Evolutionary conservation across 805 yeast species (phyloP), one percentile per base, ranked within the genome.

Genomic region (Saccharomycopsis olivae): DNA sequence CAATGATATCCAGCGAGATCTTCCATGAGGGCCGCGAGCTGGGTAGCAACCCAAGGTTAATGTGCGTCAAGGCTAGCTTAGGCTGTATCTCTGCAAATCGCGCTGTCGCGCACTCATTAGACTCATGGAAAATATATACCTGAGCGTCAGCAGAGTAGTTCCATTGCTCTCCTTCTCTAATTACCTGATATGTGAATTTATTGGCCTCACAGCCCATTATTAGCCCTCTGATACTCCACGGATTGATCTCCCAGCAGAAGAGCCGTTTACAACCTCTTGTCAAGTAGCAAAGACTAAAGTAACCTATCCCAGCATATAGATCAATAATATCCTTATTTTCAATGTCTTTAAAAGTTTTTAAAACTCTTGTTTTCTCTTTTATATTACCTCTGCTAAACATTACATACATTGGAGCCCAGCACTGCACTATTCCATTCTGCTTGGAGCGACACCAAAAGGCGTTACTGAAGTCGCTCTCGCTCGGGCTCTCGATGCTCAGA

Each of bases 361-460:
- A 53, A 1, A 85, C 66, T 16, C 95, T 57, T 11, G 73, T 68
- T 55, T 85, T 85, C 52, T 85, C 95, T 47, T 80, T 80, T 50
- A 86, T 72, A 54, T 85, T 85, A 1, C 95, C 95, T 15, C 95
- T 58, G 36, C 88, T 78, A 54, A 86, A 86, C 95, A 85, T 85
- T 2, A 94, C 83, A 52, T 74, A 78, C 40, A 68, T 55, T 2
- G 95, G 95, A 4, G 89, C 84, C 95, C 95, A 85, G 8, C 70
- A 66, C 52, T 85, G 95, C 47, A 55, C 62, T 3, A 85, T 73
- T 2, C 86, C 87, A 54, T 86, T 83, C 51, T 85, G 95, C 2
- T 64, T 58, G 1, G 67, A 66, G 9, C 65, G 57, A 49, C 87
- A 81, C 95, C 95, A 85, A 49, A 85, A 71, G 0, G 83, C 80